Evolutionary conservation across 306 rosid species (phyloP).

Genomic region (Biancaea sappan): DNA sequence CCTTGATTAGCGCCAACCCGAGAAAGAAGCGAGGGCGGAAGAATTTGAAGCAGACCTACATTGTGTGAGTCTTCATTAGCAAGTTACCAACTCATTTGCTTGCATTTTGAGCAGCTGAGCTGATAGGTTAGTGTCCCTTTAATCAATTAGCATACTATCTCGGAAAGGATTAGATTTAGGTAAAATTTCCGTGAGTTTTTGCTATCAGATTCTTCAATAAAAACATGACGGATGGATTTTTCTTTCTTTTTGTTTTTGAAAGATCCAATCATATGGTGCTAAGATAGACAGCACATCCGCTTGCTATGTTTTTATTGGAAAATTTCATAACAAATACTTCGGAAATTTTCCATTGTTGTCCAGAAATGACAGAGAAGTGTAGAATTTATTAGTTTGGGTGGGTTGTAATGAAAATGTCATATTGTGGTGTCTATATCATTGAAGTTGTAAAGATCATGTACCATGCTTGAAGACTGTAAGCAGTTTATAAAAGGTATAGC

Average conservation of each 20-base stretch:
- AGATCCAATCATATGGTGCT: too few species aligned
- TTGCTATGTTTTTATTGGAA: too few species aligned
- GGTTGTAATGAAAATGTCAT: conserved; percentile 22
- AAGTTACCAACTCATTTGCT: conserved; percentile 20
- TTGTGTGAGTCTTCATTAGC: conserved; percentile 48
- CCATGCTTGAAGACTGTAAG: conserved; percentile 23
- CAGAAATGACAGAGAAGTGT: conserved; percentile 30
- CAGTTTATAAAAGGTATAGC: conserved; percentile 11
- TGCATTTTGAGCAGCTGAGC: conserved; percentile 21
- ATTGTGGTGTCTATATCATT: conserved; percentile 19
- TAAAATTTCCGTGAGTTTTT: too few species aligned
- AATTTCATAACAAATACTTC: conserved; percentile 14
- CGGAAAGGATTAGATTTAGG: too few species aligned
- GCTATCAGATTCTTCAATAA: too few species aligned
- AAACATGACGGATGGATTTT: too few species aligned
- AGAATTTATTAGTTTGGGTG: conserved; percentile 32
- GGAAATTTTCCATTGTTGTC: too few species aligned
- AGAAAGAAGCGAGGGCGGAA: conserved; percentile 70
- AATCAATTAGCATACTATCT: not conserved
- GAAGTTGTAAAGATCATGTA: conserved; percentile 19
- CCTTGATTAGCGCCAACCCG: conserved; percentile 66
- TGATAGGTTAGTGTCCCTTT: conserved; percentile 16
- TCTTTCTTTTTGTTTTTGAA: too few species aligned
- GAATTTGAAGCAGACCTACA: conserved; percentile 57
- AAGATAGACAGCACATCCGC: too few species aligned